A percentile compares a stretch with the other conserved stretches of the same genome.
Conservation (phyloP, 163 green algal species). For the Scenedesmus sp. region DNA sequence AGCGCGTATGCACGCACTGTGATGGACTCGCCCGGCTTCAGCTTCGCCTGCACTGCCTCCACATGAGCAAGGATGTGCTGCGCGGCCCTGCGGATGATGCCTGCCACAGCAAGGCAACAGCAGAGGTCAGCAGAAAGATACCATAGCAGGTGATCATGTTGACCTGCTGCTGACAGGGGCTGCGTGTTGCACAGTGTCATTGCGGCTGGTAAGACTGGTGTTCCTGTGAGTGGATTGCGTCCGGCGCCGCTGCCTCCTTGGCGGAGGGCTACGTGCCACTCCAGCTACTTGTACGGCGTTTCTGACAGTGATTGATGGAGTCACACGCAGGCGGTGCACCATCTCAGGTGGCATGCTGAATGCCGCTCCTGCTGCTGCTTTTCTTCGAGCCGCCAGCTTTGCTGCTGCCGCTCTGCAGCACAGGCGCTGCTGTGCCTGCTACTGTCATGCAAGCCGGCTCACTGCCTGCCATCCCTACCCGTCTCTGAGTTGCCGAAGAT, state of each 20-base stretch:
- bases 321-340: neutral
- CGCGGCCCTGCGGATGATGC: slow-evolving; percentile 75
- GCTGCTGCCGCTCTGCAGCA: neutral
- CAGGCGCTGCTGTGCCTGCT: neutral
- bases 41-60: slow-evolving; percentile 62
- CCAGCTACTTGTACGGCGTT: too few species aligned
- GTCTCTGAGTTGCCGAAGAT: slow-evolving; percentile 71
- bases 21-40: slow-evolving; percentile 75
- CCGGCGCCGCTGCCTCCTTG: too few species aligned
- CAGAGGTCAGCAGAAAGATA: neutral
- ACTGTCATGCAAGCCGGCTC: neutral
- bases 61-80: slow-evolving; percentile 68
- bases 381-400: neutral
- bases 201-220: neutral
- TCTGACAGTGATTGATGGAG: neutral
- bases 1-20: slow-evolving; percentile 70
- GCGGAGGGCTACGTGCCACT: too few species aligned
- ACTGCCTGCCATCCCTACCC: slow-evolving; percentile 51
- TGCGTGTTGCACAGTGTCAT: neutral
- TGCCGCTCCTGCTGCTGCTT: neutral
- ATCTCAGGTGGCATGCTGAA: neutral
- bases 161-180: neutral
- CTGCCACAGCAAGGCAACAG: slow-evolving; percentile 43
- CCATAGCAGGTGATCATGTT: neutral
- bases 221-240: neutral